Percentiles rank a stretch among this genome's conserved stretches.
Conservation (phyloP, 2,329 filamentous ascomycete genomes). For the Fusarium kyushuense region DNA sequence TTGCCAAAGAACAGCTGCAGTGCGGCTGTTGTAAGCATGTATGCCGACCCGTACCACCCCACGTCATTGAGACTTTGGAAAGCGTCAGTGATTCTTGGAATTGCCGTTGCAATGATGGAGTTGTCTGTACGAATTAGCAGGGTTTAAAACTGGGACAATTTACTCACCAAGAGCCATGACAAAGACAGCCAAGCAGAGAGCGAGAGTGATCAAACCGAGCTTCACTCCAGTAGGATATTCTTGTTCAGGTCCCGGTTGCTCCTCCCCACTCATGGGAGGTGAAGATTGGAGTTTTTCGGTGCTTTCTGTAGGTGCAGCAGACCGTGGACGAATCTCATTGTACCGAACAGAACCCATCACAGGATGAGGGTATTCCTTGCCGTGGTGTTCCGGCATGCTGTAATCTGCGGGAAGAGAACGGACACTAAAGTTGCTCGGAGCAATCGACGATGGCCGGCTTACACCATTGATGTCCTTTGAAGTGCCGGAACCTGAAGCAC, state of each 20-base stretch:
- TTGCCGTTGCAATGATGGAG: slow-evolving; percentile 59
- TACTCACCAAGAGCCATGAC: slow-evolving; percentile 56
- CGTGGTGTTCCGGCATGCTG: slow-evolving; percentile 23
- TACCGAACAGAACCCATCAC: slow-evolving; percentile 44
- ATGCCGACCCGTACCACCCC: slow-evolving; percentile 63
- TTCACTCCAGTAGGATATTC: slow-evolving; percentile 46
- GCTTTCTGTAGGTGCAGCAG: slow-evolving; percentile 41
- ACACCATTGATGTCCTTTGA: slow-evolving; percentile 43
- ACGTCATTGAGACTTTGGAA: slow-evolving; percentile 61
- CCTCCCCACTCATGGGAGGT: background rate
- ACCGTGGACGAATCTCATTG: slow-evolving; percentile 37
- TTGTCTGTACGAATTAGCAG: slow-evolving; percentile 48
- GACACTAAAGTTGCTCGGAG: slow-evolving; percentile 41
- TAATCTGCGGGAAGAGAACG: slow-evolving; percentile 38
- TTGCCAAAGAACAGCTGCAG: slow-evolving; percentile 58
- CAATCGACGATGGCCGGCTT: slow-evolving; percentile 42
- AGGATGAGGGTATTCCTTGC: slow-evolving; percentile 37
- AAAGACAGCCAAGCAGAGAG: slow-evolving; percentile 56
- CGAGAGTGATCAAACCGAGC: slow-evolving; percentile 53
- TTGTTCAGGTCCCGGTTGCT: slow-evolving; percentile 6
- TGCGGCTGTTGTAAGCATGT: slow-evolving; percentile 57
- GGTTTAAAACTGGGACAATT: accelerated
- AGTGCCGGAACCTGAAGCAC: slow-evolving; percentile 12
- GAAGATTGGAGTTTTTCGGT: slow-evolving; percentile 47
- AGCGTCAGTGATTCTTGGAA: slow-evolving; percentile 58